Evolutionary conservation across 305 asterid species (phyloP), one percentile per base, ranked within the genome.

Genomic region (Fraxinus latifolia): DNA sequence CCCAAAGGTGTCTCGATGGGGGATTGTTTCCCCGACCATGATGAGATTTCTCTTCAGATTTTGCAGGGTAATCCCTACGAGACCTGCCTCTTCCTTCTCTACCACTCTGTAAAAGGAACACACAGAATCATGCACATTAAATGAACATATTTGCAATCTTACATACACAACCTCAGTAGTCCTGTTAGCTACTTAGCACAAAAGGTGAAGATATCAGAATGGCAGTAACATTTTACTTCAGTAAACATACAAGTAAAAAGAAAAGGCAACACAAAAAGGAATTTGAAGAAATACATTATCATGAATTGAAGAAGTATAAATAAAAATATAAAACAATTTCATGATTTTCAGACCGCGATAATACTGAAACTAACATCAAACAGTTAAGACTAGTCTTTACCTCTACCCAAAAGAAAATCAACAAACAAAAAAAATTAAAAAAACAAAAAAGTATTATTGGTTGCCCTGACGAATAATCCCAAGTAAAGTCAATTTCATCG

Each of bases 1-100:
- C 93, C 98, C 98, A 95, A 42, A 95, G 95, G 86, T 95, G 96
- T 86, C 98, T 90, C 42, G 98, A 93, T 62, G 97, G 97, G 42
- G 96, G 97, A 81, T 89, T 89, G 82, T 74, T 86, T 36, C 87
- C 91, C 85, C 94, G 90, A 72, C 88, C 92, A 70, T 83, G 91
- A 53, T 85, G 87, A 58, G 89, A 77, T 88, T 82, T 91, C 85
- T 91, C 97, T 77, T 90, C 94, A 50, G 93, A 88, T 85, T 97
- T 87, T 39, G 87, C 82, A 87, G 91, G 91, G 87, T 89, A 87
- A 47, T 92, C 98, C 89, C 91, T 85, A 53, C 85, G 95, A 85
- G 83, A 87, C 76, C 95, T 88, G 81, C 92, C 94, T 82, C 98
- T 87, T 82, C 89, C 97, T 73, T 90, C 98, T 88, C 97, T 88